Percentiles rank a stretch among this genome's conserved stretches.
These are phyloP conservation scores for Plantago coronopus DNA, from an alignment of 305 asterid species.

Conservation along the genomic window DNA sequence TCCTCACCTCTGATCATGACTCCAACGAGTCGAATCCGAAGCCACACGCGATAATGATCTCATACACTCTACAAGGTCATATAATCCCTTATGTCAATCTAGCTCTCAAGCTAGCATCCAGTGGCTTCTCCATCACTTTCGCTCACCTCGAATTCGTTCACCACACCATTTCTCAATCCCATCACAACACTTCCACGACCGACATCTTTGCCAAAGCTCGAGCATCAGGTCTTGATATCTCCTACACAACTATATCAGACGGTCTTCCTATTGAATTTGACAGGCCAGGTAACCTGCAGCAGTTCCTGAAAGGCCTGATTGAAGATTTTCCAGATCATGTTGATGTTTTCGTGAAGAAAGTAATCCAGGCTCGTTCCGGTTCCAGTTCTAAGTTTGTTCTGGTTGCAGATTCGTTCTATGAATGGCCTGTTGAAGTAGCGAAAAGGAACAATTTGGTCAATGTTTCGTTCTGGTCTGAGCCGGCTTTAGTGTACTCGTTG, in stretches of 20 bases:
- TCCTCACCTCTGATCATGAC: no score
- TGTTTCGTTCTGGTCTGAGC: conserved; percentile 9
- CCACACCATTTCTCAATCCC: not conserved
- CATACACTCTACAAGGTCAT: conserved; percentile 14
- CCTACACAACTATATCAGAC: conserved; percentile 12
- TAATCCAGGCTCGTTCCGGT: not conserved
- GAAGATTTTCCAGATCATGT: conserved; percentile 1
- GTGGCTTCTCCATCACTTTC: conserved; percentile 11
- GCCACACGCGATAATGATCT: conserved; percentile 17
- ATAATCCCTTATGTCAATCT: conserved; percentile 10
- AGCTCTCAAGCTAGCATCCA: conserved; percentile 14
- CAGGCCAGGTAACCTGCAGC: not conserved
- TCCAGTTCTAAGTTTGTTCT: not conserved
- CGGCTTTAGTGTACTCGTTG: conserved; percentile 7
- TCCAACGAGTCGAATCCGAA: not conserved
- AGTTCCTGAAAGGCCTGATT: not conserved
- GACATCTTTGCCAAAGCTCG: conserved; percentile 15
- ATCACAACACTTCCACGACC: not conserved
- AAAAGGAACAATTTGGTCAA: conserved; percentile 3
- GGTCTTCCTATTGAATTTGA: conserved; percentile 14
- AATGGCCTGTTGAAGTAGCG: not conserved
- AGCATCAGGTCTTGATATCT: conserved; percentile 7
- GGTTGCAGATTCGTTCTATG: conserved; percentile 14
- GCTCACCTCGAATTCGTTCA: conserved; percentile 3
- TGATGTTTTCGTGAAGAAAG: not conserved